Base-by-base conservation (phyloP, 2,329 filamentous ascomycete species). In the Curvularia sp. region DNA sequence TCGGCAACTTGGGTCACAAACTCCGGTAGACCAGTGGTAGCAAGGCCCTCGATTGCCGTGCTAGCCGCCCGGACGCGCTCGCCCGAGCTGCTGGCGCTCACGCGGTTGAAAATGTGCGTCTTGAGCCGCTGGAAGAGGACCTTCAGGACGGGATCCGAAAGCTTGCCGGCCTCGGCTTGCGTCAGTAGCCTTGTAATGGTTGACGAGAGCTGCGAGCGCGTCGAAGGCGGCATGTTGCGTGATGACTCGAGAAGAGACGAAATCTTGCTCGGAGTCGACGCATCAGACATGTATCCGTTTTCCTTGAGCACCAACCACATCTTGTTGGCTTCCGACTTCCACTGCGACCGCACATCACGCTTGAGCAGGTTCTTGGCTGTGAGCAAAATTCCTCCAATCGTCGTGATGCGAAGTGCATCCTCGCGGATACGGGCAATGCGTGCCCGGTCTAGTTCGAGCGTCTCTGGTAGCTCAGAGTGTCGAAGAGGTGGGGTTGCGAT, bases 291-390 rank as follows among this genome's bases (percentile, higher is more conserved):
- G 41, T 87, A 85, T 2, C 83, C 78, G 41, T 82, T 84, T 61
- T 82, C 84, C 63, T 89, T 88, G 10, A 93, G 83, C 0, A 91
- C 85, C 1, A 85, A 79, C 80, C 89, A 86, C 63, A 93, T 86
- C n/a, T 90, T 86, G 2, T 82, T 80, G 0, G 90, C 89, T 76
- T 93, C 89, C 23, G 82, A 85, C 75, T 89, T 91, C 91, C 91
- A 95, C 19, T 89, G 87, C 12, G 85, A 85, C 43, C 91, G 87
- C 3, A 92, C 89, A 70, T 94, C 91, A 15, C 91, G 87, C 77
- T 93, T 93, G 30, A 95, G 83, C 7, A 94, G 81, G 66, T 93
- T 94, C 80, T 95, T 95, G 75, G 89, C 89, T 50, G 92, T 92
- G 13, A 94, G 79, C 27, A 93, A 80, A 47, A 94, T 89, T 0